Base-by-base conservation (phyloP, 2,329 filamentous ascomycete species). In the Colletotrichum sp. region DNA sequence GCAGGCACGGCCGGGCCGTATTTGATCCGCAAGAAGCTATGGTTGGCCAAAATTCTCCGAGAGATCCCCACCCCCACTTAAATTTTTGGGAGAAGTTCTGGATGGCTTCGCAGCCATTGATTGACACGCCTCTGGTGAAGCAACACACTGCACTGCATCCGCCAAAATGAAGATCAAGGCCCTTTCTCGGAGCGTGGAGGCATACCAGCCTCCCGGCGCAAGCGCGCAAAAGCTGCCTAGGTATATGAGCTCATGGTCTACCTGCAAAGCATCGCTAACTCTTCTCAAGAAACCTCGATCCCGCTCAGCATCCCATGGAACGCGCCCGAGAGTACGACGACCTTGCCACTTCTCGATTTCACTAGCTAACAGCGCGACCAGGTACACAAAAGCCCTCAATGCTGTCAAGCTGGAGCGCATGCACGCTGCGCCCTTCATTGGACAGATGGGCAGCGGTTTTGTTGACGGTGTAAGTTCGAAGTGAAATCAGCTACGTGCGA, bases 331-430 rank as follows among this genome's bases (percentile, higher is more conserved):
- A 98, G 87, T 96, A 96, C 83, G 95, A 93, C 16, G 87, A 93
- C 79, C 93, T 93, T 13, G 87, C 95, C 77, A 94, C 39, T 21
- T 55, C 68, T 24, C 65, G 79, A 59, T 78, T 80, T 67, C 36
- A 7, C 73, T 16, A 34, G 21, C 65, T 70, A 28, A 75, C 61
- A 4, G 55, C 12, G 7, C 16, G 3, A 4, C 3, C 30, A 77
- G 76, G 43, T 89, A 89, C 79, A 84, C 87, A 68, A 84, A 89
- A 71, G 89, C 89, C 9, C 84, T 91, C 78, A 90, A 95, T 91
- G 96, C 96, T 30, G 95, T 96, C 74, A 98, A 98, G 85, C 87
- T 98, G 77, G 95, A 98, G 86, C 94, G 96, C 80, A 96, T 98
- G 94, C 98, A 98, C 84, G 91, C 88, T 9, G 86, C 87, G 75